A percentile compares a stretch with the other conserved stretches of the same genome.
phyloP scores from a whole-genome alignment of 768 basidiomycete genomes.

The Xerocomellus amylosporus region DNA sequence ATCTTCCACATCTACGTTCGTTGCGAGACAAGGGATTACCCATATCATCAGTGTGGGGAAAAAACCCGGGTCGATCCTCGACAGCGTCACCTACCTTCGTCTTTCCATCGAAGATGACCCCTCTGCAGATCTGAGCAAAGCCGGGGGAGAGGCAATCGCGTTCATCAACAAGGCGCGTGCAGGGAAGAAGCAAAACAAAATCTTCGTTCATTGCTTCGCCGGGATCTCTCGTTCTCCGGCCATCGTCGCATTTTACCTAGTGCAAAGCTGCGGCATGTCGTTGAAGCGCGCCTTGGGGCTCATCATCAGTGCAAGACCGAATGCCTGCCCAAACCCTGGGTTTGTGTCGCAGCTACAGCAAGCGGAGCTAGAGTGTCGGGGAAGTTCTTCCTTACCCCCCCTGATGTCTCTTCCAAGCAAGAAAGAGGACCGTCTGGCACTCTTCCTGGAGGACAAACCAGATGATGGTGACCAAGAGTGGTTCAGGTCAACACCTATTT shows the following conservation, averaged over 20 bases:
- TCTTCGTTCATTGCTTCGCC: conserved; percentile 10
- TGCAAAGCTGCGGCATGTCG: conserved; percentile 1
- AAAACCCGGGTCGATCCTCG: neutral
- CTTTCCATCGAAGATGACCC: conserved; percentile 8
- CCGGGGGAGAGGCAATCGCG: neutral
- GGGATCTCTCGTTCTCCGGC: conserved; percentile 12
- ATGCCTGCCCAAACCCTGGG: conserved; percentile 6
- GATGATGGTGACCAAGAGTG: neutral
- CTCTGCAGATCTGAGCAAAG: conserved; percentile 4
- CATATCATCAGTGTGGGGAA: conserved; percentile 12
- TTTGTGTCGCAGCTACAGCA: neutral
- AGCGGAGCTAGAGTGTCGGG: neutral
- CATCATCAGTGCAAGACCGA: conserved; percentile 1
- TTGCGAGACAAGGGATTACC: conserved; percentile 5
- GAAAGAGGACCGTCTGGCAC: conserved; percentile 5
- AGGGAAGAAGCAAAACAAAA: neutral
- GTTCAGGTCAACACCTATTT: neutral
- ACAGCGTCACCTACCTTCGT: conserved; percentile 6
- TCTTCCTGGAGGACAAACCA: conserved; percentile 3
- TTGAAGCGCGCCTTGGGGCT: conserved; percentile 1
- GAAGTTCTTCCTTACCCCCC: neutral
- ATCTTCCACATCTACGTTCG: conserved; percentile 1
- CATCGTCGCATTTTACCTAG: conserved; percentile 4
- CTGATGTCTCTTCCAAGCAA: neutral
- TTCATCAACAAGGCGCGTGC: conserved; percentile 4